Evolutionary conservation across 2,329 filamentous ascomycete species (phyloP), one percentile per base, ranked within the genome.

Genomic region (Cryoendolithus antarcticus): DNA sequence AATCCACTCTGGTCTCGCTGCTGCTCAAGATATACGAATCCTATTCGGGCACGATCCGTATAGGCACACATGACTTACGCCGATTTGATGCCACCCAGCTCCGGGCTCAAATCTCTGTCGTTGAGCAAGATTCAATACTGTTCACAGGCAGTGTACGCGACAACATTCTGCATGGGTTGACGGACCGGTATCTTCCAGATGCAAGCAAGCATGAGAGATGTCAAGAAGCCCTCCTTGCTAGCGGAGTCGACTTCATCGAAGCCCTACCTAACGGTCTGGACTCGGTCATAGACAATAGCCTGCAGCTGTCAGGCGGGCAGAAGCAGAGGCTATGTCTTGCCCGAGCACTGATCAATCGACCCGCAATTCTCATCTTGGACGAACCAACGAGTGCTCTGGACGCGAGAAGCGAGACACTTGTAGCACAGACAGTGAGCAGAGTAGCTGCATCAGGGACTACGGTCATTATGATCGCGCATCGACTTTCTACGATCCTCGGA

Each of bases 401-500:
- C 44, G 61, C 64, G 53, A 34, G 58, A 7, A 65, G 59, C 12
- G 66, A 69, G 43, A 48, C 54, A 9, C 53, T 62, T 9, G 59
- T 69, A n/a, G 60, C 65, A 41, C 53, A 56, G 32, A 63, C 64
- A 2, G 61, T 68, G 9, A 61, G 60, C 19, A 54, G 52, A 9
- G 62, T 62, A n/a, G 59, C 62, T 1, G 53, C 54, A 21, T 52
- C 53, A 9, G 62, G 64, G 37, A 73, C 82, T 1, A 83, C 82
- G 44, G 68, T 91, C 1, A 78, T 60, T 35, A 60, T 83, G 15
- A 81, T 91, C 11, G 83, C 84, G 0, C 84, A 89, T 56, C 69
- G 83, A 9, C 65, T 89, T 29, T 80, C 80, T 0, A 89, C 81
- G 2, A 77, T 88, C 9, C 80, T 83, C 55, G 81, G 86, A 47